Evolutionary conservation across 2,329 filamentous ascomycete genomes (phyloP), one percentile per base, ranked within the genome.

Genomic region (Ceratocystis variospora): DNA sequence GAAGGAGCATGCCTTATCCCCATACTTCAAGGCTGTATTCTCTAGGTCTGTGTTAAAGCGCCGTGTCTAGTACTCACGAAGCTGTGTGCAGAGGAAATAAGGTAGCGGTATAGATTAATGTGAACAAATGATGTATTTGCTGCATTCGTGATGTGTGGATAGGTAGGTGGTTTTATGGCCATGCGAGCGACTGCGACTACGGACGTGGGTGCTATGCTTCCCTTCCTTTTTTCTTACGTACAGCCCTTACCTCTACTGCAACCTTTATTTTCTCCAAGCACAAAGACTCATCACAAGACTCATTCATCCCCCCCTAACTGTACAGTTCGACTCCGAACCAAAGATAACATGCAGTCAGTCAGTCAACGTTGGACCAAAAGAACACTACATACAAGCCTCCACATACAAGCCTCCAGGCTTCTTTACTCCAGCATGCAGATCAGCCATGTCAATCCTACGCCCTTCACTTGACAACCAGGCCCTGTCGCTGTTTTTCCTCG

Each of bases 381-480:
- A 33, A 59, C 55, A 59, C 55, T 59, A 37, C 55, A n/a, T n/a
- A n/a, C n/a, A n/a, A n/a, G n/a, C n/a, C n/a, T n/a, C n/a, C n/a
- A n/a, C n/a, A 57, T n/a, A 19, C 28, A 59, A 37, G 28, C 25
- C n/a, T 59, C 53, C 15, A 17, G 8, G 31, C 17, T 12, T 57
- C 25, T 57, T 57, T 15, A 31, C 53, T 15, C 15, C 7, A 17
- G 15, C 53, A 15, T 59, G 55, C 55, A 59, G 55, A 59, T 59
- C 55, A 10, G 55, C 55, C 61, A 53, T 62, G 19, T 50, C 25
- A 65, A 61, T 65, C 64, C 64, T 65, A 61, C 64, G 64, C 64
- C 64, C 64, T 65, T 65, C 10, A 61, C 55, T 65, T 65, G 64
- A 65, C 64, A 65, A 61, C 55, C 19, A 25, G 37, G 64, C 50